A percentile compares a stretch with the other conserved stretches of the same genome.
Conservation (phyloP, 257 asterid species). For the Petunia axillaris region DNA sequence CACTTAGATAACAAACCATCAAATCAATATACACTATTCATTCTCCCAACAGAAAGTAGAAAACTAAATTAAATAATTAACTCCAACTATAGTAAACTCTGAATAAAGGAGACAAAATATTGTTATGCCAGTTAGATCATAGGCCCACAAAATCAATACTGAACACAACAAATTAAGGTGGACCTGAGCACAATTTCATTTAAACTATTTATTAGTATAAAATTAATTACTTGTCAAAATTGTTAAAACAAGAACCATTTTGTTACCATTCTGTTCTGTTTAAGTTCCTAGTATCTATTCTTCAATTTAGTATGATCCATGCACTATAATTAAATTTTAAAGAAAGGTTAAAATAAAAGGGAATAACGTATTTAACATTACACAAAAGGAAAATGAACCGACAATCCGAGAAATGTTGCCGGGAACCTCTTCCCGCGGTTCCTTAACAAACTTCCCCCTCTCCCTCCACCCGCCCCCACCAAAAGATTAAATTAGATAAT, state of each 20-base stretch:
- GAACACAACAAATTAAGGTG: not conserved
- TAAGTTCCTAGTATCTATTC: not conserved
- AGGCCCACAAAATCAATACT: constrained; percentile 10
- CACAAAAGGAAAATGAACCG: constrained; percentile 1
- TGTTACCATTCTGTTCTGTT: not conserved
- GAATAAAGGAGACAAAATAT: not conserved
- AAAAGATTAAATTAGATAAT: not conserved
- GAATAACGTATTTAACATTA: not conserved
- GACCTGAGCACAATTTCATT: not conserved
- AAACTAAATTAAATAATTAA: not conserved
- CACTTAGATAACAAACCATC: constrained; percentile 29
- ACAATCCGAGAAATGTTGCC: not conserved
- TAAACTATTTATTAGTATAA: not conserved
- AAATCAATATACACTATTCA: constrained; percentile 21
- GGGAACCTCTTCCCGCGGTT: not conserved
- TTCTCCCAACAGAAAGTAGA: not conserved
- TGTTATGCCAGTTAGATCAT: not conserved
- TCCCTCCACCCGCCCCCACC: not conserved
- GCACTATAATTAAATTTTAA: not conserved
- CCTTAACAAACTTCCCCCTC: not conserved
- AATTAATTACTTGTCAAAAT: constrained; percentile 4
- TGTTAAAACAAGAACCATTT: not conserved
- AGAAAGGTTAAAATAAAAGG: not conserved
- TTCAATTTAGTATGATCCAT: constrained; percentile 6
- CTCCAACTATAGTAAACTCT: not conserved